These are phyloP conservation scores for Xylaria sp. DNA, from an alignment of 2,329 filamentous ascomycete genomes.

Conservation along the genomic window DNA sequence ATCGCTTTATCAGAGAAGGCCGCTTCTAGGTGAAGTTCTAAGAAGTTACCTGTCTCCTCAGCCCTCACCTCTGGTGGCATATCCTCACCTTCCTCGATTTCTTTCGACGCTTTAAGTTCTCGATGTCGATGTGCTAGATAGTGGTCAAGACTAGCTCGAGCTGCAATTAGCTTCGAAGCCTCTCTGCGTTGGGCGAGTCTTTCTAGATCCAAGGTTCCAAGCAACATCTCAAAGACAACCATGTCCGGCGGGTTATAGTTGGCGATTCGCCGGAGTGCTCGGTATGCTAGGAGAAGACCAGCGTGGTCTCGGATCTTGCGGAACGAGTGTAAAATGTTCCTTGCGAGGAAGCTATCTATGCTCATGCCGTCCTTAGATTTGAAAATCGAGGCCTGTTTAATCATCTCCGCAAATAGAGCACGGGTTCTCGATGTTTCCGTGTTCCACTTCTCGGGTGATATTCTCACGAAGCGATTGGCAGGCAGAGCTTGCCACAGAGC, in stretches of 20 bases:
- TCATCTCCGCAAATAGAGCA: constrained; percentile 60
- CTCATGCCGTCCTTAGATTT: constrained; percentile 49
- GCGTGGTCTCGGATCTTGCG: constrained; percentile 58
- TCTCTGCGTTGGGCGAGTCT: constrained; percentile 53
- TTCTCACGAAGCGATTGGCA: constrained; percentile 60
- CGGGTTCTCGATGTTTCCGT: constrained; percentile 53
- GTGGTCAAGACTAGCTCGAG: constrained; percentile 57
- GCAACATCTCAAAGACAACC: constrained; percentile 59
- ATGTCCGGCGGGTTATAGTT: constrained; percentile 58
- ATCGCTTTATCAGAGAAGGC: constrained; percentile 22
- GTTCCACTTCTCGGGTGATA: constrained; percentile 47
- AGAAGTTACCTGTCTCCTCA: constrained; percentile 56
- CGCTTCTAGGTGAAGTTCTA: constrained; percentile 55
- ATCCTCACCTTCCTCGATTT: constrained; percentile 48
- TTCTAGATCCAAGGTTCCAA: constrained; percentile 58
- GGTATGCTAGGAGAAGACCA: constrained; percentile 60
- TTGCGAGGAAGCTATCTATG: constrained; percentile 60
- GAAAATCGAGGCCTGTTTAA: constrained; percentile 61
- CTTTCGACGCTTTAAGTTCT: constrained; percentile 43
- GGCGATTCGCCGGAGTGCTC: constrained; percentile 57
- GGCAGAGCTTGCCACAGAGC: constrained; percentile 72
- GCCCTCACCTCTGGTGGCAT: constrained; percentile 53
- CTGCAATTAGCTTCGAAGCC: constrained; percentile 55
- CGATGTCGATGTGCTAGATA: constrained; percentile 49
- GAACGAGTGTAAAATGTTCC: constrained; percentile 63